Percentiles rank a stretch among this genome's conserved stretches.
These are phyloP conservation scores for Citrus trifoliata DNA, from an alignment of 345 rosid species.

Conservation along the genomic window DNA sequence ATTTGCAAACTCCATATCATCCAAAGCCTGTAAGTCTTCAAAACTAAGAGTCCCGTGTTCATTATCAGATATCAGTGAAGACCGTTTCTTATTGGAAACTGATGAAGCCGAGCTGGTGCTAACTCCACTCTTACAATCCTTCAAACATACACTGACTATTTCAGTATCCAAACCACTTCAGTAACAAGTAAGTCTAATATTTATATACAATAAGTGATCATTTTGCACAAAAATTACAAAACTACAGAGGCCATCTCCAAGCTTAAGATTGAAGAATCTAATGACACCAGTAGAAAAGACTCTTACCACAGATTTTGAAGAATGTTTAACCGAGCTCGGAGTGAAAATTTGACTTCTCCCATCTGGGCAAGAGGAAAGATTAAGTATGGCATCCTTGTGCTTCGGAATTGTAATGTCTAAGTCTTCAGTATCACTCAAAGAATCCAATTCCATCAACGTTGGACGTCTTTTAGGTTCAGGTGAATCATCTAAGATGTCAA, in stretches of 20 bases:
- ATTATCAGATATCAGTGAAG: slow-evolving; percentile 19
- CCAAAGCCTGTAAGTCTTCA: slow-evolving; percentile 70
- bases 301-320: slow-evolving; percentile 47
- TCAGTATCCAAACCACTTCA: slow-evolving; percentile 21
- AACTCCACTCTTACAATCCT: slow-evolving; percentile 45
- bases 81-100: slow-evolving; percentile 31
- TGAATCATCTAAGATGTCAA: slow-evolving; percentile 51
- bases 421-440: slow-evolving; percentile 53
- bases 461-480: slow-evolving; percentile 36
- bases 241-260: background rate
- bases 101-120: slow-evolving; percentile 42
- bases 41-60: slow-evolving; percentile 47
- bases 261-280: background rate
- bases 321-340: slow-evolving; percentile 20
- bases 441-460: slow-evolving; percentile 52
- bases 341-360: background rate
- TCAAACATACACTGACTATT: slow-evolving; percentile 25
- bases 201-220: background rate
- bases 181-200: background rate
- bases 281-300: background rate
- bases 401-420: slow-evolving; percentile 15
- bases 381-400: slow-evolving; percentile 18
- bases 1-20: slow-evolving; percentile 83
- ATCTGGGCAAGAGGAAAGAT: slow-evolving; percentile 3
- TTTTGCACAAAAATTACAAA: background rate